Conservation (phyloP, 768 basidiomycete genomes). For the Paxillus ammoniavirescens region DNA sequence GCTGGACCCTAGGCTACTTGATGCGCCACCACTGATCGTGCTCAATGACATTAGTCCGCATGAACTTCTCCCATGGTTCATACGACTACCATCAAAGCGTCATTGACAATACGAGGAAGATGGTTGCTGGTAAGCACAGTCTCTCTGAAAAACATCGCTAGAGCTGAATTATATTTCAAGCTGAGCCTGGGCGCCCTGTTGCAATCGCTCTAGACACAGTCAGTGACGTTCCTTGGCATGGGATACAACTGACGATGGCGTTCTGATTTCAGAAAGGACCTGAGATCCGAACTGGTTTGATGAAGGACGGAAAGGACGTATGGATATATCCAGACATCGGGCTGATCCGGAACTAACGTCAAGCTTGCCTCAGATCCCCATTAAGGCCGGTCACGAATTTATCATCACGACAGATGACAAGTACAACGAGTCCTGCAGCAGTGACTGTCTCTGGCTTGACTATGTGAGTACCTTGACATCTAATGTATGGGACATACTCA, state of each 20-base stretch:
- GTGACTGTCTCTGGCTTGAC: slow-evolving; percentile 88
- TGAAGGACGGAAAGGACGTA: slow-evolving; percentile 84
- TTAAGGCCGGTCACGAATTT: slow-evolving; percentile 93
- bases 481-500: slow-evolving; percentile 1
- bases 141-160: background rate
- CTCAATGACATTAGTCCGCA: slow-evolving; percentile 67
- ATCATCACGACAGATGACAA: slow-evolving; percentile 81
- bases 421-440: slow-evolving; percentile 76
- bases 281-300: slow-evolving; percentile 96
- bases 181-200: slow-evolving; percentile 82
- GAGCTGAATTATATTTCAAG: slow-evolving; percentile 10
- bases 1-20: slow-evolving; percentile 29
- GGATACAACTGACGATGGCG: background rate
- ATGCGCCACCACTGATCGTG: slow-evolving; percentile 5
- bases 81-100: slow-evolving; percentile 99
- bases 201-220: slow-evolving; percentile 98
- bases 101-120: slow-evolving; percentile 93
- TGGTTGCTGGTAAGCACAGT: slow-evolving; percentile 62
- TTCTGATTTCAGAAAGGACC: slow-evolving; percentile 81
- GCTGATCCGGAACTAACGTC: slow-evolving; percentile 2
- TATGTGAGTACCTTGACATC: slow-evolving; percentile 59
- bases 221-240: slow-evolving; percentile 29
- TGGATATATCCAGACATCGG: slow-evolving; percentile 30
- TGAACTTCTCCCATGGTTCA: slow-evolving; percentile 99
- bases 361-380: slow-evolving; percentile 54